These are phyloP conservation scores for Catunica adiposa DNA, from an alignment of 2,329 filamentous ascomycete genomes.

Conservation along the genomic window DNA sequence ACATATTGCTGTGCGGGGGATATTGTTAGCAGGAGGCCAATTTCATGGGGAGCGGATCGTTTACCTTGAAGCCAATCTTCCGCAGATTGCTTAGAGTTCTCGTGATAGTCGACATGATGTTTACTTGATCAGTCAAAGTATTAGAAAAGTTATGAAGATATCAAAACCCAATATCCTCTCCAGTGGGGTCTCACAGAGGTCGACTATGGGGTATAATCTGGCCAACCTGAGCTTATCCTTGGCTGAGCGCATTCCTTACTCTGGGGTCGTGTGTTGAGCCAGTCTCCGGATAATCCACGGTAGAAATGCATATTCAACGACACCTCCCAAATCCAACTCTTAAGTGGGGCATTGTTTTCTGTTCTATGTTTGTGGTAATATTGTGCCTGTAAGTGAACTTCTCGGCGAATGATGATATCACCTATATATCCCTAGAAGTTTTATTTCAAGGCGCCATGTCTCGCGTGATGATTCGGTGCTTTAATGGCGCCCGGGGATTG, in stretches of 20 bases:
- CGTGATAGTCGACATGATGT: conserved; percentile 73
- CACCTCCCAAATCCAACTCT: neutral
- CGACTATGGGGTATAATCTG: no score
- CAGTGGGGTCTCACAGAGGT: no score
- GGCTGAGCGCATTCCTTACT: neutral
- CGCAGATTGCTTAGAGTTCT: conserved; percentile 78
- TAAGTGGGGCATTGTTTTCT: neutral
- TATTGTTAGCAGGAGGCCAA: conserved; percentile 2
- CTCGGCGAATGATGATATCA: no score
- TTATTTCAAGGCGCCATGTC: neutral
- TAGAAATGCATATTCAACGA: neutral
- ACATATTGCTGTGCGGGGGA: conserved; percentile 52
- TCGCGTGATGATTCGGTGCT: conserved; percentile 1
- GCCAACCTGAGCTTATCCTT: neutral
- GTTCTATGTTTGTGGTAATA: neutral
- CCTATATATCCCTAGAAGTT: no score
- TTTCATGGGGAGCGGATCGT: conserved; percentile 14
- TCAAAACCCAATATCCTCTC: no score
- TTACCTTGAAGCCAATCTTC: conserved; percentile 74
- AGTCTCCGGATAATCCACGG: neutral
- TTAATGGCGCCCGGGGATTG: neutral
- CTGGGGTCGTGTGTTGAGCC: neutral
- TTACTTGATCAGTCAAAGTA: neutral
- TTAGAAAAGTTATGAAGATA: no score
- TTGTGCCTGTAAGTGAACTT: neutral